Conservation (phyloP, 169 alveolate genomes). For the Ichthyophthirius multifiliis region DNA sequence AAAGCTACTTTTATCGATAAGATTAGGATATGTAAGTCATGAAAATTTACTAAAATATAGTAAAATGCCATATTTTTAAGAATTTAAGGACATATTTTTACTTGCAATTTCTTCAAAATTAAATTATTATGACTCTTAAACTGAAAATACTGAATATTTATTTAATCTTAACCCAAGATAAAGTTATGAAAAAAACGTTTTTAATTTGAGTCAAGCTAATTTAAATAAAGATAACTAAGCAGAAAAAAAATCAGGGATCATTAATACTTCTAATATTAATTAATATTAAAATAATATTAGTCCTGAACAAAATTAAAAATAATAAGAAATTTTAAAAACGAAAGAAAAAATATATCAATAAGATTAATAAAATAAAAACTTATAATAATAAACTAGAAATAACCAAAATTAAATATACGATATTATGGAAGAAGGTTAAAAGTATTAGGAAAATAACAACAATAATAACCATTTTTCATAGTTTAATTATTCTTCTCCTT, state of each 20-base stretch:
- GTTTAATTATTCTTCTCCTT: too few species aligned
- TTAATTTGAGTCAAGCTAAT: not conserved
- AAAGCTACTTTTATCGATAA: not conserved
- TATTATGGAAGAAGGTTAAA: too few species aligned
- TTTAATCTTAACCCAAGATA: not conserved
- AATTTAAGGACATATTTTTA: slow-evolving; percentile 3
- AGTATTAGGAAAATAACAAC: too few species aligned
- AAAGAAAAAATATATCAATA: too few species aligned
- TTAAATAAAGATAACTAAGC: not conserved
- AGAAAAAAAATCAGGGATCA: not conserved
- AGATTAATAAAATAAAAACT: too few species aligned
- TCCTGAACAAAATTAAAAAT: too few species aligned
- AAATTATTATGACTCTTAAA: not conserved
- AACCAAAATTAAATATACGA: too few species aligned
- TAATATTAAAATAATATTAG: not conserved
- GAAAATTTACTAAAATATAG: not conserved
- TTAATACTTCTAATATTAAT: not conserved
- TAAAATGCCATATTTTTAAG: not conserved
- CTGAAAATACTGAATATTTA: not conserved
- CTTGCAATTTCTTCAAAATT: not conserved
- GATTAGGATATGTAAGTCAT: slow-evolving; percentile 3
- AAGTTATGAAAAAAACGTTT: not conserved
- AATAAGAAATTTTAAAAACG: too few species aligned
- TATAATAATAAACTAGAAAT: too few species aligned
- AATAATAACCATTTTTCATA: too few species aligned